Base-by-base conservation (phyloP, 805 yeast species). In the Trichomonascus vanleenenianus region DNA sequence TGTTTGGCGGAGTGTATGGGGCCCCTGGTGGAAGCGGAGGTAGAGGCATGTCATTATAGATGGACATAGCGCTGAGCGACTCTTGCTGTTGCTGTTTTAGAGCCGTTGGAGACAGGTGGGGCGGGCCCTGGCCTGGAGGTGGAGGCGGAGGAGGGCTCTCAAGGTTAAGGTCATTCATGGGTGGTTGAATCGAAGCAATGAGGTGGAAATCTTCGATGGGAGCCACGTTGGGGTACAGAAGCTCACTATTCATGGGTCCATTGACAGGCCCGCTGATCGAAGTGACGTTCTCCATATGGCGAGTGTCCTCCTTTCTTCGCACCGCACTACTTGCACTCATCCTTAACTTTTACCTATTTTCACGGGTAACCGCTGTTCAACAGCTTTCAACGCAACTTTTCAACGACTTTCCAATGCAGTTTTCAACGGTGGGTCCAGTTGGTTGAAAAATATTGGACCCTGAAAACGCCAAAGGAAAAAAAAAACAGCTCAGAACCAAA, bases 11-110 rank as follows among this genome's bases (percentile, higher is more conserved):
- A 14, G 38, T 20, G 11, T 41, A n/a, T 12, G 20, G 36, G 9
- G 22, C 25, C 2, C 22, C 32, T 5, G 44, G 44, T 2, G 44
- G 44, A 3, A 39, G 41, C 11, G 44, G 39, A 8, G 44, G 44
- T 5, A 42, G 32, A 7, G 44, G 44, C 39, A 42, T 32, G 25
- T 42, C 44, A 5, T 22, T 10, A 14, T 42, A 22, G 8, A 22
- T 22, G 8, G 27, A 22, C 27, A 22, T 22, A 33, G 25, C n/a
- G 22, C 10, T 20, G 20, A 33, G 32, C 27, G 25, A 3, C 43
- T 9, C 15, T 19, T 15, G 14, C 18, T 30, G 42, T 15, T 10
- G 12, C 42, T 12, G 42, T 30, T 31, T 22, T 10, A 6, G 4
- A 4, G 22, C 12, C 18, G 40, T 8, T 19, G 31, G 30, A 12